Evolutionary conservation across 345 rosid species (phyloP).

Genomic region (Euphorbia lathyris): DNA sequence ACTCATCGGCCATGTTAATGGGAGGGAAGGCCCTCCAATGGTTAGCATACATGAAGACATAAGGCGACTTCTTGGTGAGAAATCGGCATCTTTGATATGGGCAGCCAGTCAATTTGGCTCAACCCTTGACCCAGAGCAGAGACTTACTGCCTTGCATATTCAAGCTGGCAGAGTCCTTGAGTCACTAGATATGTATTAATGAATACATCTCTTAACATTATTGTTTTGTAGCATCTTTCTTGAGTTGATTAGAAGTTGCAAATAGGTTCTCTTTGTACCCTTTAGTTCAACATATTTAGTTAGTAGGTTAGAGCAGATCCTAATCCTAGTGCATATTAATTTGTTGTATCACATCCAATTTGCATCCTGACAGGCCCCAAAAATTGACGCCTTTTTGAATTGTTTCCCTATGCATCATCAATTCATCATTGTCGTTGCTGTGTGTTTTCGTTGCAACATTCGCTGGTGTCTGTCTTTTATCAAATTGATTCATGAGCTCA

Average conservation of each 20-base stretch:
- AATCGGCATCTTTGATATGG: slow-evolving; percentile 93
- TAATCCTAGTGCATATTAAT: neutral
- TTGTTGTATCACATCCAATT: neutral
- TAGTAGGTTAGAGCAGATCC: neutral
- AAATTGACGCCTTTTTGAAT: too few relatives aligned
- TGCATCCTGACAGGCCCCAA: too few relatives aligned
- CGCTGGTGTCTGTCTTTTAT: neutral
- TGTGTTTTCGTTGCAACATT: neutral
- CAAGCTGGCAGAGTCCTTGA: slow-evolving; percentile 95
- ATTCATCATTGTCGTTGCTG: neutral
- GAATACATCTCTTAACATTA: neutral
- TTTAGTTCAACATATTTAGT: neutral
- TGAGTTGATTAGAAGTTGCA: neutral
- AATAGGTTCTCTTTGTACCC: neutral
- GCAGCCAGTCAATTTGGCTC: slow-evolving; percentile 96
- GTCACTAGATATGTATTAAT: slow-evolving; percentile 54
- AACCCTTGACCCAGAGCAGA: slow-evolving; percentile 79
- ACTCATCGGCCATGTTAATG: slow-evolving; percentile 83
- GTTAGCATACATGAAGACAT: slow-evolving; percentile 80
- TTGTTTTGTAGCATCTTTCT: neutral
- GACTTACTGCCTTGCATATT: slow-evolving; percentile 74
- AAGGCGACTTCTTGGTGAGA: slow-evolving; percentile 86
- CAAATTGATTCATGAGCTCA: neutral
- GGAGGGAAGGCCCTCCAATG: slow-evolving; percentile 74
- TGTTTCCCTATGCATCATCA: too few relatives aligned